Base-by-base conservation (phyloP, 495 filamentous ascomycete species). In the Trichoderma parareesei region DNA sequence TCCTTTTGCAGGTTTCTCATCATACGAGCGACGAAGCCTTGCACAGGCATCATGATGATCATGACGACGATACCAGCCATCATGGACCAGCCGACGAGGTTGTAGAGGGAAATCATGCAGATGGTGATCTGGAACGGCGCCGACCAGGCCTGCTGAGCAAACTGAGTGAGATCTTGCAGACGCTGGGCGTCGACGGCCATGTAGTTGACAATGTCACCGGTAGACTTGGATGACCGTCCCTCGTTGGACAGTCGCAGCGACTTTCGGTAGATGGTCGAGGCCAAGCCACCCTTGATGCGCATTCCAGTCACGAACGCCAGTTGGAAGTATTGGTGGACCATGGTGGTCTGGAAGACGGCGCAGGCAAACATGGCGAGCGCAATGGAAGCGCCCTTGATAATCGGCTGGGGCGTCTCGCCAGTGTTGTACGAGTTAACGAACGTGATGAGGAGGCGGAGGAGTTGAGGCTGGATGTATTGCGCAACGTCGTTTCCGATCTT, bases 151-250 rank as follows among this genome's bases (percentile, higher is more conserved):
- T 97, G 93, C 70, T 93, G 92, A 42, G 91, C 93, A 71, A 91
- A 99, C 70, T 98, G 95, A 3, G 93, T 93, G 63, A 99, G 78
- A 77, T 99, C 95, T 68, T 97, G 89, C 48, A 99, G 82, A 40
- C 95, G 85, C 72, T 98, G 94, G 55, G 92, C 93, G 74, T 99
- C 95, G 27, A 98, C 93, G 35, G 95, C 94, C 91, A 98, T 98
- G 73, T 95, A 91, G 69, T 98, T 99, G 69, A 99, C 95, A 75
- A 98, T 97, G 74, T 99, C 95, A 60, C 95, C 95, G 2, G 95
- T 98, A 3, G 92, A 91, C 76, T 98, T 97, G 33, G 85, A 71
- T n/a, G 90, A 82, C 49, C 93, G 84, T 16, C 93, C 95, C 76
- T 99, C 95, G 70, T 95, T 97, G 0, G 92, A 96, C 11, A 99